phyloP scores from a whole-genome alignment of 768 basidiomycete genomes.

The Leccinum disarticulatum region DNA sequence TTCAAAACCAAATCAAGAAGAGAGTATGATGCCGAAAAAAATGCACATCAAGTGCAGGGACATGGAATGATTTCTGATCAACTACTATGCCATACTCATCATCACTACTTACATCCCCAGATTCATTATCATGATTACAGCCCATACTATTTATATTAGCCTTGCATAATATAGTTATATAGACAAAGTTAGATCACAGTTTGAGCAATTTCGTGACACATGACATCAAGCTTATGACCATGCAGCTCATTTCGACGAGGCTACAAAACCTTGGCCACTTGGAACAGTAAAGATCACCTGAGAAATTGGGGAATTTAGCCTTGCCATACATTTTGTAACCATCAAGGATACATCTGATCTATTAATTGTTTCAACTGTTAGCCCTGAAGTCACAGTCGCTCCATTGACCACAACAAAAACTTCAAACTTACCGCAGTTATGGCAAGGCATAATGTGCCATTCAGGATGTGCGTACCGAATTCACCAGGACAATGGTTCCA shows the following conservation, averaged over 20 bases:
- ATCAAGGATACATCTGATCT: background rate
- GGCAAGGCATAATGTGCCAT: background rate
- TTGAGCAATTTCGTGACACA: no score
- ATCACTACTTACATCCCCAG: no score
- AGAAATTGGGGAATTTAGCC: background rate
- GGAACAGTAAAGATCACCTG: background rate
- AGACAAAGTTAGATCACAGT: no score
- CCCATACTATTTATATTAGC: no score
- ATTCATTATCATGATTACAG: no score
- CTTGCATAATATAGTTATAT: no score
- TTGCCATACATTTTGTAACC: background rate
- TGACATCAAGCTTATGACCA: background rate
- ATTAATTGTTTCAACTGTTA: background rate
- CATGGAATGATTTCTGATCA: no score
- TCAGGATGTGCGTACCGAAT: background rate
- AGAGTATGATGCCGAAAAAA: no score
- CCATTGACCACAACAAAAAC: background rate
- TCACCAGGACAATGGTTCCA: background rate
- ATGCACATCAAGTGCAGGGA: no score
- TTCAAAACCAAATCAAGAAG: no score
- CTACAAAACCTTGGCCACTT: background rate
- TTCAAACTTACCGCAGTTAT: background rate
- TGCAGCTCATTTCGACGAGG: background rate
- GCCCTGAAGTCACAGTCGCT: no score
- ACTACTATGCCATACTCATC: no score